Percentiles rank a stretch among this genome's conserved stretches.
These are phyloP conservation scores for Umbilicus rupestris DNA, from an alignment of 164 flowering plant genomes.

Conservation along the genomic window DNA sequence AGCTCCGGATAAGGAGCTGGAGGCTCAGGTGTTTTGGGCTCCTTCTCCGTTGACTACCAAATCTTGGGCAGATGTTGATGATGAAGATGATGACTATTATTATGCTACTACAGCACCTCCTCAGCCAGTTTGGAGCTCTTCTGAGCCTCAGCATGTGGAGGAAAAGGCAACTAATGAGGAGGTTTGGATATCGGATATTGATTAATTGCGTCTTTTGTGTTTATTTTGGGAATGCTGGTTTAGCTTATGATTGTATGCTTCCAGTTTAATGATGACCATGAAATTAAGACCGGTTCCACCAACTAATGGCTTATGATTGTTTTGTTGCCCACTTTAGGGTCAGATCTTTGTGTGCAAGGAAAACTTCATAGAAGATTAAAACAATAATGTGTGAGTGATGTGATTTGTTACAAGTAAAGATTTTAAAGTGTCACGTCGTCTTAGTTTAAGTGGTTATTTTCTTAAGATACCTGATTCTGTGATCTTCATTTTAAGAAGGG, in stretches of 20 bases:
- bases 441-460: too few relatives aligned
- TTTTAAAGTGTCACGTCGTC: too few relatives aligned
- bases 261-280: background rate
- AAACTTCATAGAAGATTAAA: too few relatives aligned
- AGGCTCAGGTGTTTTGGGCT: conserved; percentile 62
- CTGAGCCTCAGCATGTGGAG: conserved; percentile 22
- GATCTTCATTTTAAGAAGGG: background rate
- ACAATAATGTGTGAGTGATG: too few relatives aligned
- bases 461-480: too few relatives aligned
- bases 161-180: conserved; percentile 28
- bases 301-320: too few relatives aligned
- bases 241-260: background rate
- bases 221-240: background rate
- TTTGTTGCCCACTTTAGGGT: too few relatives aligned
- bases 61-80: conserved; percentile 93
- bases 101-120: conserved; percentile 68
- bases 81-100: conserved; percentile 84
- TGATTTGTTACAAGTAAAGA: too few relatives aligned
- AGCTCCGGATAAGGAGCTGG: conserved; percentile 27
- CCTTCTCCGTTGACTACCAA: conserved; percentile 57
- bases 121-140: conserved; percentile 39
- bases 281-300: background rate
- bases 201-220: too few relatives aligned
- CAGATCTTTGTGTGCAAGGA: too few relatives aligned
- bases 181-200: conserved; percentile 14